These are phyloP conservation scores for Clonostachys solani DNA, from an alignment of 2,329 filamentous ascomycete species.

Conservation along the genomic window DNA sequence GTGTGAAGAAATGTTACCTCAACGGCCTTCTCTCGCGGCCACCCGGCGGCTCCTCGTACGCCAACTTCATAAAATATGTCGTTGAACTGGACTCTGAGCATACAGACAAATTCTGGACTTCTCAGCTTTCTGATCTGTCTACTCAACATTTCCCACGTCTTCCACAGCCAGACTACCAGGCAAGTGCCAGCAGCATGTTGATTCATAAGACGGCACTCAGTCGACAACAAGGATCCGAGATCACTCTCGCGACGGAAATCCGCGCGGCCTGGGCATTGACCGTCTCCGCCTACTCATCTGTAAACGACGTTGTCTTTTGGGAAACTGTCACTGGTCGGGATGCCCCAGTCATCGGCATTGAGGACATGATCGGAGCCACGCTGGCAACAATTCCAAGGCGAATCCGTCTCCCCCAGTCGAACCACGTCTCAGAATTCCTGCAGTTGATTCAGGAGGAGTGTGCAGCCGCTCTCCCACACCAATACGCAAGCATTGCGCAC, in stretches of 20 bases:
- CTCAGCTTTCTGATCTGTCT: constrained; percentile 5
- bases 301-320: constrained; percentile 13
- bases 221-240: constrained; percentile 5
- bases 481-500: constrained; percentile 8
- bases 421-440: constrained; percentile 5
- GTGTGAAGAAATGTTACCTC: constrained; percentile 13
- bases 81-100: constrained; percentile 1
- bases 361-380: constrained; percentile 9
- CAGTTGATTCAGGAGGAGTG: constrained; percentile 6
- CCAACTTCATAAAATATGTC: constrained; percentile 8
- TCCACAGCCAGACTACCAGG: constrained; percentile 6
- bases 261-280: constrained; percentile 14
- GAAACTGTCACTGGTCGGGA: constrained; percentile 14
- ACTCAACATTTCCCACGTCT: constrained; percentile 13
- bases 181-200: constrained; percentile 8
- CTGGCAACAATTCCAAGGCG: constrained; percentile 12
- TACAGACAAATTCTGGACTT: constrained; percentile 10
- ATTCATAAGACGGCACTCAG: constrained; percentile 4
- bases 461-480: constrained; percentile 2
- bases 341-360: constrained; percentile 9
- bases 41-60: constrained; percentile 2
- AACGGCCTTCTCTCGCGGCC: constrained; percentile 4
- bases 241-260: constrained; percentile 10
- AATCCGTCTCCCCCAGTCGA: neutral
- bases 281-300: constrained; percentile 8